These are phyloP conservation scores for Yamadazyma dendronema DNA, from an alignment of 1,139 yeast genomes.

Conservation along the genomic window DNA sequence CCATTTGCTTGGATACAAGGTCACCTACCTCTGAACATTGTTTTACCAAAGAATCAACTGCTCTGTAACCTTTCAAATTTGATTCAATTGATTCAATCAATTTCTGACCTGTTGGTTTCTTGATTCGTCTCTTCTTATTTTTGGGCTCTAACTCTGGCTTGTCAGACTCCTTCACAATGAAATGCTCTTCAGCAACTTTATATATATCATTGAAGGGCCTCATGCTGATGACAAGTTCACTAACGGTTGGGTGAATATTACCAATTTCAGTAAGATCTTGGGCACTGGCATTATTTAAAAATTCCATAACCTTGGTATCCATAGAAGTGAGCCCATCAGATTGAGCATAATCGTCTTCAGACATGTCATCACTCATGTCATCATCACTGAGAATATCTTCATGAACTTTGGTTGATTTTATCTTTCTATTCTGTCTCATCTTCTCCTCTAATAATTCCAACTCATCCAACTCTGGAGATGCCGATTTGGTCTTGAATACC, in stretches of 20 bases:
- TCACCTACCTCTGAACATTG: constrained; percentile 80
- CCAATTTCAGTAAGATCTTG: constrained; percentile 82
- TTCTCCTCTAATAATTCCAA: constrained; percentile 40
- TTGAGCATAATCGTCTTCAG: constrained; percentile 35
- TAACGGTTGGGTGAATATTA: constrained; percentile 65
- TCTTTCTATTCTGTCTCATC: constrained; percentile 32
- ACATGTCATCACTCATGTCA: constrained; percentile 38
- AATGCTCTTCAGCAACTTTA: constrained; percentile 55
- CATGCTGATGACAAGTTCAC: constrained; percentile 54
- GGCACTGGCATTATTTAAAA: constrained; percentile 72
- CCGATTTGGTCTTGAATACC: constrained; percentile 6
- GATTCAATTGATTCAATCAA: constrained; percentile 68
- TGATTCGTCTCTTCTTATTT: constrained; percentile 37
- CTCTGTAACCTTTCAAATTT: constrained; percentile 84
- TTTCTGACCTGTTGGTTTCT: constrained; percentile 70
- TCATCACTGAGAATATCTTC: constrained; percentile 34
- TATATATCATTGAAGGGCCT: constrained; percentile 70
- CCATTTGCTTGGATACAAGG: constrained; percentile 68
- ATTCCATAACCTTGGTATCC: constrained; percentile 68
- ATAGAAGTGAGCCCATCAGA: constrained; percentile 46
- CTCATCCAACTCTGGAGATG: constrained; percentile 26
- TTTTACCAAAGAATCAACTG: constrained; percentile 86
- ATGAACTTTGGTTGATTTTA: constrained; percentile 16
- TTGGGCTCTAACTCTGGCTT: constrained; percentile 24
- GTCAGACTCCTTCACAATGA: too few relatives aligned